Conservation (phyloP, 169 alveolate species). For the Plasmodium sp. region DNA sequence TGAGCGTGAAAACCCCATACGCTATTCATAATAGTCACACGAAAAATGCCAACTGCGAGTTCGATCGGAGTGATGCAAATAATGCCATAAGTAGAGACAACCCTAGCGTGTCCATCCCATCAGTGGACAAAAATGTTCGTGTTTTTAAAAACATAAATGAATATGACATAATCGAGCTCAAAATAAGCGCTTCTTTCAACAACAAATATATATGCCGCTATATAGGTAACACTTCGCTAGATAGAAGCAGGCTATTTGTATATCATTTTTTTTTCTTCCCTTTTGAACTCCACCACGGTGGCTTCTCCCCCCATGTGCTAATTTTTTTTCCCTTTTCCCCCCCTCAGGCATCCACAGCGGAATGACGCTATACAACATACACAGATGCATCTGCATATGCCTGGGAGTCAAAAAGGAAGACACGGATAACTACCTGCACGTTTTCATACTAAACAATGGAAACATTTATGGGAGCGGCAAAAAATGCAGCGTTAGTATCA, state of each 20-base stretch:
- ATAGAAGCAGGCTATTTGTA: neutral
- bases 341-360: conserved; percentile 68
- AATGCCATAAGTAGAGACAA: neutral
- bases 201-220: conserved; percentile 65
- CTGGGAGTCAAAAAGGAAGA: conserved; percentile 68
- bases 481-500: conserved; percentile 72
- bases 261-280: neutral
- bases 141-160: conserved; percentile 73
- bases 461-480: conserved; percentile 71
- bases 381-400: conserved; percentile 66
- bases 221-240: conserved; percentile 38
- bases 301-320: neutral
- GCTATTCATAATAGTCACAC: conserved; percentile 11
- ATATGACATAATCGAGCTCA: conserved; percentile 66
- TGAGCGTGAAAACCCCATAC: neutral
- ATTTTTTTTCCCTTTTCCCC: neutral
- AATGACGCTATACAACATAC: conserved; percentile 68
- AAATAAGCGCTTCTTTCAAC: conserved; percentile 70
- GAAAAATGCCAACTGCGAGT: neutral
- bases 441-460: conserved; percentile 62
- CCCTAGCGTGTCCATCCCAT: neutral
- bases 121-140: conserved; percentile 47
- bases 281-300: neutral
- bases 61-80: neutral
- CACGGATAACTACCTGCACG: conserved; percentile 64